Conservation (phyloP, 2,329 filamentous ascomycete genomes). For the Trichoderma arundinaceum region DNA sequence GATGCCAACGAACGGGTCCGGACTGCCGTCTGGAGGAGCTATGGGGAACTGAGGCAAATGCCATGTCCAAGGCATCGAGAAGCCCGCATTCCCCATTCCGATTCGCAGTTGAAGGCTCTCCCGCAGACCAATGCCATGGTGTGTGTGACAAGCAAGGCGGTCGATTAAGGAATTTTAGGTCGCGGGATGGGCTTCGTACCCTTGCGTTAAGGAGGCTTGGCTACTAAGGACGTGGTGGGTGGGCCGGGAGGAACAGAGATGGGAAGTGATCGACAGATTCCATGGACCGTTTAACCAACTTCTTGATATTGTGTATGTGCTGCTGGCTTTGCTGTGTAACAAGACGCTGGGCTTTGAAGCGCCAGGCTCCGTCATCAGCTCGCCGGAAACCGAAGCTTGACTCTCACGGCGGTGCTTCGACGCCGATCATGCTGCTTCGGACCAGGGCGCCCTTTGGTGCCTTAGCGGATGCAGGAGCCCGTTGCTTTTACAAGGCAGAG, state of each 20-base stretch:
- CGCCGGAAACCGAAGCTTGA: background rate
- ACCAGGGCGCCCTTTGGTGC: constrained; percentile 1
- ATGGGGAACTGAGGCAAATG: constrained; percentile 30
- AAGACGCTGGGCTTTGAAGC: background rate
- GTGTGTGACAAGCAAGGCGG: constrained; percentile 19
- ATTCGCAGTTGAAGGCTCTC: constrained; percentile 1
- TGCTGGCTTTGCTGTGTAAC: background rate
- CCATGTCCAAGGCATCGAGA: constrained; percentile 27
- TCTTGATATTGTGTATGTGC: background rate
- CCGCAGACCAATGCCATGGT: constrained; percentile 24
- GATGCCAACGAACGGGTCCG: background rate
- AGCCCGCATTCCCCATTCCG: constrained; percentile 25
- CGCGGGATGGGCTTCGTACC: constrained; percentile 31
- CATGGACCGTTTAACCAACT: constrained; percentile 14
- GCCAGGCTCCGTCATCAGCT: background rate
- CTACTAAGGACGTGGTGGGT: constrained; percentile 24
- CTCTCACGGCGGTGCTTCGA: constrained; percentile 5
- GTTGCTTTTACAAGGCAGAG: background rate
- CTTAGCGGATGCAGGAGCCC: constrained; percentile 7
- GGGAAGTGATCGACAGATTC: constrained; percentile 27
- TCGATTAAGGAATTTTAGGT: constrained; percentile 30
- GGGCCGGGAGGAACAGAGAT: constrained; percentile 24
- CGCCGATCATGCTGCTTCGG: constrained; percentile 19
- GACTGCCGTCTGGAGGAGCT: background rate
- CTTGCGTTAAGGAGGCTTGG: constrained; percentile 30